Evolutionary conservation across 768 basidiomycete species (phyloP), one percentile per base, ranked within the genome.

Genomic region (Porphyrellus cyaneotinctus): DNA sequence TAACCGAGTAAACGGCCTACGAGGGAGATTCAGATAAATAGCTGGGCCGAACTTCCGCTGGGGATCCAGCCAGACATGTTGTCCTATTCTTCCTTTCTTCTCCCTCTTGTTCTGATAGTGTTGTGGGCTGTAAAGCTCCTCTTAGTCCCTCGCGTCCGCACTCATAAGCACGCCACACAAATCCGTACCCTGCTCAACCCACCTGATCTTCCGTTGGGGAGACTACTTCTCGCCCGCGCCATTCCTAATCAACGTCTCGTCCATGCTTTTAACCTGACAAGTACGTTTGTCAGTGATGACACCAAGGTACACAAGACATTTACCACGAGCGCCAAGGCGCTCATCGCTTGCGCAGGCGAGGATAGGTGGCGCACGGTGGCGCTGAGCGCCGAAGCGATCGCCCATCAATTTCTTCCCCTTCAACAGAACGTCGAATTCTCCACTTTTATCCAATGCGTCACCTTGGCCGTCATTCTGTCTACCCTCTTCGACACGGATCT

Each of bases 231-330:
- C 17, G 49, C 67, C 0, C 60, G 67, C 0, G 64, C 67, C 0
- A 11, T 14, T 0, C 67, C 67, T 0, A 69, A 69, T 6, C 23
- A 60, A 32, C 55, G 70, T 0, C 66, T 70, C 0, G 53, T 68
- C 0, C 44, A 58, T 3, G 68, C 70, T 0, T 69, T 70, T 7
- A 59, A 58, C 0, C 28, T 71, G 11, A 72, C 77, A 0, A 84
- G 77, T 43, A 80, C 83, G 0, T 84, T 84, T 36, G 81, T 84
- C 24, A 77, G 73, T 37, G 32, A 47, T 0, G 70, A 77, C 4
- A 13, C 53, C 0, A 53, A 54, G 23, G 37, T 68, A 0, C 67
- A 83, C 53, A 60, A 52, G 26, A 20, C 39, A 0, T 70, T 70
- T n/a, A 59, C 58, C 6, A 45, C 47, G 8, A 46, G 20, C 7